Conservation (phyloP, 192 early-diverging fungal species). For the Rhizophagus clarus region DNA sequence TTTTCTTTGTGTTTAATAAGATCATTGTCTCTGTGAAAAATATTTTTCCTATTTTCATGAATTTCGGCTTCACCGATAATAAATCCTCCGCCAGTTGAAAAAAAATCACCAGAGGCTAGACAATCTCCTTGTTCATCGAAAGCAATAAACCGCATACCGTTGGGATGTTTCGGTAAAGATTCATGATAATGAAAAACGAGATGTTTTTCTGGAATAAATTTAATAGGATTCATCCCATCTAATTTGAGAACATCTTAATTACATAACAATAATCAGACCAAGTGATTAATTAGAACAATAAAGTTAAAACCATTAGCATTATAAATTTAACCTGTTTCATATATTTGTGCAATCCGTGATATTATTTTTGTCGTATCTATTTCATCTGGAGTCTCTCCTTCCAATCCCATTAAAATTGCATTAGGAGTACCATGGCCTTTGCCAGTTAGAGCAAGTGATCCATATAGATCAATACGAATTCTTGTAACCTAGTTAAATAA, state of each 20-base stretch:
- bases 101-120: slow-evolving; percentile 90
- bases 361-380: slow-evolving; percentile 84
- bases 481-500: slow-evolving; percentile 44
- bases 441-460: slow-evolving; percentile 91
- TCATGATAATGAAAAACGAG: slow-evolving; percentile 89
- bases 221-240: slow-evolving; percentile 73
- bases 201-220: slow-evolving; percentile 82
- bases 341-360: slow-evolving; percentile 74
- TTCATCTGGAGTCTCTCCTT: slow-evolving; percentile 85
- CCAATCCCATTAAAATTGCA: slow-evolving; percentile 86
- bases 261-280: background rate
- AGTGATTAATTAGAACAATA: background rate
- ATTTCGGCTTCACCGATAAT: slow-evolving; percentile 89
- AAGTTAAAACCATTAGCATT: background rate
- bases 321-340: slow-evolving; percentile 47
- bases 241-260: slow-evolving; percentile 55
- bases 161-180: slow-evolving; percentile 90
- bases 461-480: slow-evolving; percentile 87
- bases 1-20: slow-evolving; percentile 72
- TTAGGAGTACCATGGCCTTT: slow-evolving; percentile 95
- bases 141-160: slow-evolving; percentile 93
- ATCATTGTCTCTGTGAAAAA: slow-evolving; percentile 53
- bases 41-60: slow-evolving; percentile 61
- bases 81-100: slow-evolving; percentile 95
- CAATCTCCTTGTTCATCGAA: slow-evolving; percentile 75